These are phyloP conservation scores for Phytophthora tubulina DNA, from an alignment of 352 stramenopile species.

Conservation along the genomic window DNA sequence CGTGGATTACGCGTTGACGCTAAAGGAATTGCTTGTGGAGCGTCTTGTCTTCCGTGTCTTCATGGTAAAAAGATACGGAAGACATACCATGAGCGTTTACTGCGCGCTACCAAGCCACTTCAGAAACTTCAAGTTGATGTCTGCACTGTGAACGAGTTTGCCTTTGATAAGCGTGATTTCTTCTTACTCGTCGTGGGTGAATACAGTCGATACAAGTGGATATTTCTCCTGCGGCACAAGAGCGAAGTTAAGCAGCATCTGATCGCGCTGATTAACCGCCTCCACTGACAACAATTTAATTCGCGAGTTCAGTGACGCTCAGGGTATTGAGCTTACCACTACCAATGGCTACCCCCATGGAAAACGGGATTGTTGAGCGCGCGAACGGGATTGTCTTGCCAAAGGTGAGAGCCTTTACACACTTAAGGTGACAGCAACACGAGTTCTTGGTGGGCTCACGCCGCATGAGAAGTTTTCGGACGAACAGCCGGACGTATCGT, in stretches of 20 bases:
- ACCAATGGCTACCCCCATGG: conserved; percentile 5
- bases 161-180: neutral
- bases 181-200: neutral
- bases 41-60: neutral
- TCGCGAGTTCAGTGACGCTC: neutral
- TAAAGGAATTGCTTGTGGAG: too few relatives aligned
- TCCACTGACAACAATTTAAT: neutral
- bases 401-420: conserved; percentile 1
- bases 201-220: neutral
- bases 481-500: neutral
- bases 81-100: neutral
- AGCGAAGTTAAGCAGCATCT: neutral
- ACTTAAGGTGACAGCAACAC: neutral
- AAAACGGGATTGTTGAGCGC: conserved; percentile 16
- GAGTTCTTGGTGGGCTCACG: neutral
- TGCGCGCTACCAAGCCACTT: neutral
- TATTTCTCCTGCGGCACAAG: neutral
- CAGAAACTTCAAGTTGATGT: neutral
- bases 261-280: neutral
- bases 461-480: conserved; percentile 3
- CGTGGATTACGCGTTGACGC: too few relatives aligned
- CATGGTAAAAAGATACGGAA: neutral
- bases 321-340: neutral
- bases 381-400: conserved; percentile 6
- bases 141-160: neutral